These are phyloP conservation scores for Zygosaccharomyces rouxii DNA, from an alignment of 805 yeast species.

Conservation along the genomic window DNA sequence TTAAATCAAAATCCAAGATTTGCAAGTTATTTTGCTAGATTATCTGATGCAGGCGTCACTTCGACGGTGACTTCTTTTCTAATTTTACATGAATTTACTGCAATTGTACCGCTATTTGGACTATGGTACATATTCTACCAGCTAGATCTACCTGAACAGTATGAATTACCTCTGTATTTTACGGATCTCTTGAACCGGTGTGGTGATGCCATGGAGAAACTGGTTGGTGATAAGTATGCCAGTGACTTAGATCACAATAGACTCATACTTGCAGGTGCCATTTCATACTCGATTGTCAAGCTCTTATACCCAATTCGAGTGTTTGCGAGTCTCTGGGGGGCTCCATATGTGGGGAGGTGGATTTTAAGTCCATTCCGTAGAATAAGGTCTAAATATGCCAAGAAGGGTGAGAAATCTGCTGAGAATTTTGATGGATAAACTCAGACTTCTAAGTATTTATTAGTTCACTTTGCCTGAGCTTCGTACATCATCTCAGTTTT, in stretches of 20 bases:
- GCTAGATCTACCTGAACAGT: slow-evolving; percentile 37
- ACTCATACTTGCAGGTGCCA: slow-evolving; percentile 65
- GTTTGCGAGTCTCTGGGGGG: slow-evolving; percentile 33
- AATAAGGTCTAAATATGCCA: slow-evolving; percentile 8
- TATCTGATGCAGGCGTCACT: slow-evolving; percentile 31
- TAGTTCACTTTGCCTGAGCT: not conserved
- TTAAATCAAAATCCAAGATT: slow-evolving; percentile 28
- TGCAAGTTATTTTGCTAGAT: slow-evolving; percentile 23
- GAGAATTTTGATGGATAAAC: not conserved
- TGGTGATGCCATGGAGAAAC: slow-evolving; percentile 49
- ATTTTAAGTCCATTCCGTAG: slow-evolving; percentile 20
- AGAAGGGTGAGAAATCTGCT: not conserved
- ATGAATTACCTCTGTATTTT: slow-evolving; percentile 23
- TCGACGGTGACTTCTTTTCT: slow-evolving; percentile 53
- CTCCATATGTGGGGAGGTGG: slow-evolving; percentile 32
- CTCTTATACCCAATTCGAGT: slow-evolving; percentile 35
- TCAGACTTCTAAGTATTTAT: not conserved
- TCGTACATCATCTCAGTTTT: too few relatives aligned
- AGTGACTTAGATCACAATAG: slow-evolving; percentile 43
- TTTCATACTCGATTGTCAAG: slow-evolving; percentile 68
- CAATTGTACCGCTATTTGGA: slow-evolving; percentile 63
- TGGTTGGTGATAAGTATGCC: slow-evolving; percentile 39
- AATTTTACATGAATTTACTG: slow-evolving; percentile 69
- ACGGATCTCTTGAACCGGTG: slow-evolving; percentile 51
- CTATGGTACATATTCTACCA: slow-evolving; percentile 65